These are phyloP conservation scores for Paragyromitra xinjiangensis DNA, from an alignment of 495 filamentous ascomycete species.

Conservation along the genomic window DNA sequence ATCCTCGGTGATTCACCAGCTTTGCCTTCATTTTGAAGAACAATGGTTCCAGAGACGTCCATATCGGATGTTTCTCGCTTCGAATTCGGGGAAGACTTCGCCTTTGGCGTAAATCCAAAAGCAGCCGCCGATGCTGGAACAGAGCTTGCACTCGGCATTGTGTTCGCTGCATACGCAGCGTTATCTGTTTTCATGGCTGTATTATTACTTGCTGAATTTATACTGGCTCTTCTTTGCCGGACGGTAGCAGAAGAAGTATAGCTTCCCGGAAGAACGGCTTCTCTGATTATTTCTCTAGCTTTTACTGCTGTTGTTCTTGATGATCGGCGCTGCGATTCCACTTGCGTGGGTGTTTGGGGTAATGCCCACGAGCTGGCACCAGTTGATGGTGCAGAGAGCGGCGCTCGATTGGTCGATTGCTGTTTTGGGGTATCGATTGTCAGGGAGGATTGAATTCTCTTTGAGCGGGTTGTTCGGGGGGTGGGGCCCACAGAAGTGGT, in stretches of 20 bases:
- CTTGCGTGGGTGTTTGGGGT: constrained; percentile 29
- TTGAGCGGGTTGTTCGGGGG: constrained; percentile 45
- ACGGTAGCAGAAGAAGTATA: constrained; percentile 22
- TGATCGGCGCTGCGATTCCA: constrained; percentile 43
- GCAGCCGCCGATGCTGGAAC: neutral
- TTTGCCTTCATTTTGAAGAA: constrained; percentile 16
- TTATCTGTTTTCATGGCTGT: constrained; percentile 33
- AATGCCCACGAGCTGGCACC: constrained; percentile 30
- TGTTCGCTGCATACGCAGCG: neutral
- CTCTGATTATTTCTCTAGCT: constrained; percentile 49
- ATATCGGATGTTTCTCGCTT: constrained; percentile 27
- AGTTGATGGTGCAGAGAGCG: constrained; percentile 44
- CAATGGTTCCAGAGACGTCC: constrained; percentile 15
- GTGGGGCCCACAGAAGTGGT: constrained; percentile 41
- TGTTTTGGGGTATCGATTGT: constrained; percentile 49
- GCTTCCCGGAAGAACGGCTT: constrained; percentile 39
- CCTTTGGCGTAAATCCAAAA: constrained; percentile 24
- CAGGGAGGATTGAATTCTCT: constrained; percentile 37
- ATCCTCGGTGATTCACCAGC: neutral
- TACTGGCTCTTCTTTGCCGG: constrained; percentile 38
- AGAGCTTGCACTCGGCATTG: neutral
- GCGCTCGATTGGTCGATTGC: constrained; percentile 42
- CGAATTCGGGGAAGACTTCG: constrained; percentile 7
- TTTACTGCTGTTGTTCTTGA: constrained; percentile 45
- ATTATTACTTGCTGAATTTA: constrained; percentile 42